Conservation (phyloP, 257 asterid genomes). For the Ilex aquifolium region DNA sequence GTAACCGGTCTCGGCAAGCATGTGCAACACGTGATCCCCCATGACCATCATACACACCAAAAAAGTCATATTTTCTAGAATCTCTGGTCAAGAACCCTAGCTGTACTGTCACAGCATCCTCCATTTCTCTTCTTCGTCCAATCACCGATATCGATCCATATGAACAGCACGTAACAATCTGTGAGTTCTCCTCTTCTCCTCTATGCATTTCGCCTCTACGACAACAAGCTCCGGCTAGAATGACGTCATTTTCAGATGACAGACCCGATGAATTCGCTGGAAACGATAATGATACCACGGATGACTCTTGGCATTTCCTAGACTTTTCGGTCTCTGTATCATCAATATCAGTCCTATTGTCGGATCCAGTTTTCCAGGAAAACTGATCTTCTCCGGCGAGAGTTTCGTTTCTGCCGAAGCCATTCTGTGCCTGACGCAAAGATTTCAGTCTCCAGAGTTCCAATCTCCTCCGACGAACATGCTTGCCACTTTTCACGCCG, state of each 20-base stretch:
- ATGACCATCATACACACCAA: conserved; percentile 75
- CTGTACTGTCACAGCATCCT: conserved; percentile 59
- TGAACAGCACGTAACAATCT: conserved; percentile 10
- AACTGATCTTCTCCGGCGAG: too few species aligned
- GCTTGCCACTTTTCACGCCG: too few species aligned
- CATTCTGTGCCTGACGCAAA: too few species aligned
- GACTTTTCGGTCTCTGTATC: too few species aligned
- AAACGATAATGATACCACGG: too few species aligned
- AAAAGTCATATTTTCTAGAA: conserved; percentile 33
- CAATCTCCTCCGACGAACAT: too few species aligned
- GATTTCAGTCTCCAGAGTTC: too few species aligned
- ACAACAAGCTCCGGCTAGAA: conserved; percentile 5
- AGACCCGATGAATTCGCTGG: too few species aligned
- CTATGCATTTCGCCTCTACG: conserved; percentile 7
- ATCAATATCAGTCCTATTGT: too few species aligned
- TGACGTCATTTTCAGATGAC: too few species aligned
- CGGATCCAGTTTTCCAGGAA: too few species aligned
- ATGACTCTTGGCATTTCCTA: conserved; percentile 6
- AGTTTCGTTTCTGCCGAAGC: too few species aligned
- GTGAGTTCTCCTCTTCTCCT: neutral
- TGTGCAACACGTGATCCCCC: conserved; percentile 69
- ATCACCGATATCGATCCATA: conserved; percentile 46
- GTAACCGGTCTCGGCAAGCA: conserved; percentile 50
- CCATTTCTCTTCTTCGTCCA: conserved; percentile 72
- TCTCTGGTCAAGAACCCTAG: conserved; percentile 33